A percentile compares a stretch with the other conserved stretches of the same genome.
Conservation (phyloP, 495 filamentous ascomycete genomes). For the Penicillium waksmanii region DNA sequence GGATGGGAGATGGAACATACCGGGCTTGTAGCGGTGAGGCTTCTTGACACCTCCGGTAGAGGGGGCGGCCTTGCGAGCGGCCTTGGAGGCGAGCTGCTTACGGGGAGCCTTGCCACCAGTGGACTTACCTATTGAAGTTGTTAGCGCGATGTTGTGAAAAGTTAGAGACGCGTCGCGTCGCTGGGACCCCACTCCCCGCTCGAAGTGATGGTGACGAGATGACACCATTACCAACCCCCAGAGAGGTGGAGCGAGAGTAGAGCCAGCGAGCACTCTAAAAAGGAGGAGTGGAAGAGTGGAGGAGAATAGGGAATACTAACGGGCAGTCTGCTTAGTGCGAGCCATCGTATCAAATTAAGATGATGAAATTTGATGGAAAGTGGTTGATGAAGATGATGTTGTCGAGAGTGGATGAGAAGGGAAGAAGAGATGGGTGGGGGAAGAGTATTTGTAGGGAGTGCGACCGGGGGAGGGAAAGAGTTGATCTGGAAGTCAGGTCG, state of each 20-base stretch:
- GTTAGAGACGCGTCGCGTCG: slow-evolving; percentile 24
- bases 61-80: slow-evolving; percentile 75
- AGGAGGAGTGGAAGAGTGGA: slow-evolving; percentile 7
- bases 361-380: slow-evolving; percentile 51
- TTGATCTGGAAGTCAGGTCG: slow-evolving; percentile 43
- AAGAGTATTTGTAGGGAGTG: slow-evolving; percentile 53
- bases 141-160: slow-evolving; percentile 34
- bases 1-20: slow-evolving; percentile 51
- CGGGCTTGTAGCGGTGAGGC: slow-evolving; percentile 99
- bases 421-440: slow-evolving; percentile 53
- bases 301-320: slow-evolving; percentile 56
- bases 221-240: background rate
- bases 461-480: slow-evolving; percentile 25
- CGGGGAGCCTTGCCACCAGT: slow-evolving; percentile 99
- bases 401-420: slow-evolving; percentile 52
- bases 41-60: slow-evolving; percentile 97
- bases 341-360: slow-evolving; percentile 68
- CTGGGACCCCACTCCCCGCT: background rate
- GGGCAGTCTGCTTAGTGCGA: slow-evolving; percentile 99
- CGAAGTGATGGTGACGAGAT: background rate
- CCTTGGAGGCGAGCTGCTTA: slow-evolving; percentile 94
- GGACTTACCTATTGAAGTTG: slow-evolving; percentile 73
- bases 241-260: background rate
- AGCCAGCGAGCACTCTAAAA: background rate
- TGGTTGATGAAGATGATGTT: slow-evolving; percentile 47